These are phyloP conservation scores for Chalaropsis ovoidea DNA, from an alignment of 2,329 filamentous ascomycete species.

Conservation along the genomic window DNA sequence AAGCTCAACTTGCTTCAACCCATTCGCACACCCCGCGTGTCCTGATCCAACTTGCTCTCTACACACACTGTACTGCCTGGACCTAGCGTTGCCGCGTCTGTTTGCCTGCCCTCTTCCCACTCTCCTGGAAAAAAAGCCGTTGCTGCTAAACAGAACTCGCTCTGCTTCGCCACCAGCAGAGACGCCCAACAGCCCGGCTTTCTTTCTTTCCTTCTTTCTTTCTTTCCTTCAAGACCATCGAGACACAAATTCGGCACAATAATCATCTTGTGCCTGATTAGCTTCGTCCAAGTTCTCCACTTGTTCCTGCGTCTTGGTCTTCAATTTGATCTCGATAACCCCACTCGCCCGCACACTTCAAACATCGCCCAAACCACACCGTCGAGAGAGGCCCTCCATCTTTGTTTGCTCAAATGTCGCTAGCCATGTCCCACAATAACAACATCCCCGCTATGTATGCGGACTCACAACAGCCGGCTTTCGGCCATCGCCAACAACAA, in stretches of 20 bases:
- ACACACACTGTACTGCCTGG: constrained; percentile 14
- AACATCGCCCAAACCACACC: not conserved
- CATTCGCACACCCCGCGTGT: constrained; percentile 21
- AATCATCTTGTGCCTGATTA: constrained; percentile 10
- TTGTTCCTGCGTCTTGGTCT: constrained; percentile 14
- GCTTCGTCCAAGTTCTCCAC: constrained; percentile 9
- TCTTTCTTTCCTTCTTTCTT: constrained; percentile 29
- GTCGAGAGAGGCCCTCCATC: constrained; percentile 21
- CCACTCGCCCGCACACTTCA: constrained; percentile 7
- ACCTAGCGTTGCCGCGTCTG: constrained; percentile 3
- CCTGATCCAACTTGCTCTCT: constrained; percentile 16
- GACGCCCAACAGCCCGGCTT: not conserved
- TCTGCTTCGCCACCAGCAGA: not conserved
- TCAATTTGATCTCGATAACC: constrained; percentile 14
- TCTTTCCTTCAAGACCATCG: constrained; percentile 29
- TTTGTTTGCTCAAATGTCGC: constrained; percentile 29
- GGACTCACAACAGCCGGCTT: constrained; percentile 7
- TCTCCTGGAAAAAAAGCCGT: not conserved
- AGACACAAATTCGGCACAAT: constrained; percentile 2
- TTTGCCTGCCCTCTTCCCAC: constrained; percentile 16
- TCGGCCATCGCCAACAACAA: constrained; percentile 27
- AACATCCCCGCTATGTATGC: constrained; percentile 16
- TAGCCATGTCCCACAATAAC: constrained; percentile 23
- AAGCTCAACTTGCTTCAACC: constrained; percentile 5
- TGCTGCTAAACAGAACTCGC: not conserved